Evolutionary conservation across 768 basidiomycete species (phyloP), one percentile per base, ranked within the genome.

Genomic region (Mycena haematopus): DNA sequence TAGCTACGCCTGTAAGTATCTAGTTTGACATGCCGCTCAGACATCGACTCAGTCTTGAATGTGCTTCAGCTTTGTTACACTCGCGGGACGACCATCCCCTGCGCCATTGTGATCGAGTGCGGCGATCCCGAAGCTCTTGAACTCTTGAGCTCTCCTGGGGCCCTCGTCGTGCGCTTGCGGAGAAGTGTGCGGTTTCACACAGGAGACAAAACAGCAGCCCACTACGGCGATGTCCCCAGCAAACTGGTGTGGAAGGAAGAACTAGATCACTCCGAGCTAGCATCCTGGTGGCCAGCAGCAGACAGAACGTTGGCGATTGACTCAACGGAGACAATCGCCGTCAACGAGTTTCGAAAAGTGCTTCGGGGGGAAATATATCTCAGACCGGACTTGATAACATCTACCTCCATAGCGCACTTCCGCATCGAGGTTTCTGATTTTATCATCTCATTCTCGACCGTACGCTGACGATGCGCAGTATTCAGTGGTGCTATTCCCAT

Each of bases 291-390:
- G 77, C 70, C 69, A 27, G 69, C 69, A 17, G 65, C 63, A 25
- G 70, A 65, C 42, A 56, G 50, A 29, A 62, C 51, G 19, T 42
- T 51, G 24, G 58, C 35, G 29, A 56, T 21, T 3, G 65, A 58
- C 45, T 64, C 58, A 25, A 61, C 58, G 15, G 59, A 56, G 25
- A 44, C 62, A 47, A 17, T 67, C 13, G 58, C 44, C 21, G 46
- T 40, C 50, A 50, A 36, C 24, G 38, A 40, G 25, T 49, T 50
- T 17, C 52, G 55, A 35, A 58, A 70, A 24, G 67, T 65, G 52
- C 52, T 80, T 44, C 71, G 72, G 56, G 79, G 80, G 0, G 80
- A 80, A 65, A 65, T 81, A 27, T 76, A 77, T 38, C 68, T 82
- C 21, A 69, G 68, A 49, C 62, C 62, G 29, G 75, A 76, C 44